Evolutionary conservation across 768 basidiomycete genomes (phyloP), one percentile per base, ranked within the genome.

Genomic region (Gyrodon lividus): DNA sequence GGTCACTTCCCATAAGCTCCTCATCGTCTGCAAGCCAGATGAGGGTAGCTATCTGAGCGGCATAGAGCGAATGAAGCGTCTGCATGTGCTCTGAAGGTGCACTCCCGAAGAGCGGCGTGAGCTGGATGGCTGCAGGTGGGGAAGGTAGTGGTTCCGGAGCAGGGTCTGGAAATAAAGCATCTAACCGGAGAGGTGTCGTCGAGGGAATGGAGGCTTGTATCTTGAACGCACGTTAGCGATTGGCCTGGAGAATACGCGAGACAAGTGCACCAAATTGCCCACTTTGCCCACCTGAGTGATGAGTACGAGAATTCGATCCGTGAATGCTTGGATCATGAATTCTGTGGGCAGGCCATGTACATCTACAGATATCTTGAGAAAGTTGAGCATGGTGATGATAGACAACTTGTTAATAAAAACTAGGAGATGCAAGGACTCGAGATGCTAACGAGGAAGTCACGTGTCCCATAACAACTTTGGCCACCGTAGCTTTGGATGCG

Each of bases 281-380:
- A 96, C 86, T 80, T 93, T 95, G 34, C 90, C 89, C 54, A 92
- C 66, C 68, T 98, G 95, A 1, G 92, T 94, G 47, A 98, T 77
- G 20, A 97, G 75, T n/a, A 97, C 84, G 17, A 98, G 74, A 12
- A 83, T 73, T 22, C 92, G 79, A 70, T 98, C 95, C 47, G 81
- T 79, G 65, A 83, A 98, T 0, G 75, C 73, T 61, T 97, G 92
- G 6, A 95, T 65, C 40, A 94, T 58, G 14, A 97, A 71, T 48
- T 95, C 85, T 2, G 92, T 97, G 16, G 65, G 69, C 12, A 76
- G 69, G 12, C 81, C 87, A 39, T 79, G 65, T 10, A 94, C 60
- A 5, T 75, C 63, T 34, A 77, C 72, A 8, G 77, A 76, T 20
- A 76, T 68, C 51, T 86, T 84, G 14, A 57, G 53, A 48, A 56